Conservation (phyloP, 495 filamentous ascomycete species). For the Neurospora terricola region DNA sequence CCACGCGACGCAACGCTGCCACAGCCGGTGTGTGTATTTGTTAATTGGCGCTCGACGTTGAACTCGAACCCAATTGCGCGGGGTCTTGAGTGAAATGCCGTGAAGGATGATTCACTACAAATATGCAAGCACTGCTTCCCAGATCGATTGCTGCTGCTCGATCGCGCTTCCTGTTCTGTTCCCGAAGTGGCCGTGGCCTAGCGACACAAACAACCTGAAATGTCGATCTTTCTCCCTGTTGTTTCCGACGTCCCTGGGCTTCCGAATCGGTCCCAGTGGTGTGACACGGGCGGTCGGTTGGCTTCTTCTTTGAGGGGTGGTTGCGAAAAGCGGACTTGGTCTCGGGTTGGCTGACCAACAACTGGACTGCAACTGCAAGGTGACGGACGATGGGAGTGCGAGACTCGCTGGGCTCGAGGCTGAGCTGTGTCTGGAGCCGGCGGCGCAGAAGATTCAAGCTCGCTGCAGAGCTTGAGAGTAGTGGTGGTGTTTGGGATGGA, state of each 20-base stretch:
- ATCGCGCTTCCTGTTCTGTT: background rate
- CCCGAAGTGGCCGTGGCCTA: background rate
- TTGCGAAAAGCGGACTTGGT: background rate
- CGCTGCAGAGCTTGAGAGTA: background rate
- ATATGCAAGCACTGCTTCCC: slow-evolving; percentile 5
- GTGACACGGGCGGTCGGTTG: background rate
- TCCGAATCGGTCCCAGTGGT: background rate
- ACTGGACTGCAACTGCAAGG: background rate
- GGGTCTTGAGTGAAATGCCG: slow-evolving; percentile 4
- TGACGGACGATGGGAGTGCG: background rate
- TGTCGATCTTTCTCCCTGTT: background rate
- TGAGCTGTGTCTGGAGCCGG: background rate
- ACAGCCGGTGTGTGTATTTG: background rate
- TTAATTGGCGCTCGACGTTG: background rate
- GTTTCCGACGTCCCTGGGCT: background rate
- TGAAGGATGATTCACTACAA: slow-evolving; percentile 8
- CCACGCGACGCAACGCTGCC: background rate
- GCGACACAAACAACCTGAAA: background rate
- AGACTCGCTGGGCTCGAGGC: background rate
- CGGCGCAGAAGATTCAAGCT: background rate
- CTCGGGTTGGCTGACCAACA: background rate
- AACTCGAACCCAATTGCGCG: background rate
- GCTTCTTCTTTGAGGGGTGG: background rate
- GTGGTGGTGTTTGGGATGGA: background rate
- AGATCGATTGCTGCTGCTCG: background rate